Evolutionary conservation across 1,284 basidiomycete genomes (phyloP), one percentile per base, ranked within the genome.

Genomic region (Puccinia triticina): DNA sequence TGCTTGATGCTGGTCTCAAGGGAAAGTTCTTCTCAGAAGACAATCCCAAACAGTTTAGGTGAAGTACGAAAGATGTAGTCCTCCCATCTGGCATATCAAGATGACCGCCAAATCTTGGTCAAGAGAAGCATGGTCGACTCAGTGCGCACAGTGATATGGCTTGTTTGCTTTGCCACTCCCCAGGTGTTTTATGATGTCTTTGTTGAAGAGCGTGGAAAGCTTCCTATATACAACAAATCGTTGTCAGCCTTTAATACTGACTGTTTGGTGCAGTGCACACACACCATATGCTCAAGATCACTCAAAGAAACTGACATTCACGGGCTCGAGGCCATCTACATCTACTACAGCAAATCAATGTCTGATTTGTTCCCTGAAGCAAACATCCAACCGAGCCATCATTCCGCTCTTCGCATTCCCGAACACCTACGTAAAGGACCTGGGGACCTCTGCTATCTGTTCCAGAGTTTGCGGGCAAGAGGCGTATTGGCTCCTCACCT

Each of bases 401-500:
- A 77, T 64, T 77, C 26, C 32, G 5, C 59, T 21, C 75, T 77
- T n/a, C 75, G 46, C 37, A 66, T 77, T 14, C 75, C 57, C 5
- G 57, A 77, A 21, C 59, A 46, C 37, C 34, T 77, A 7, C n/a
- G n/a, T n/a, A n/a, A n/a, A 64, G 46, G 59, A 23, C 40, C n/a
- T 77, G 75, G 75, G 75, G 75, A 16, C 75, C 59, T 43, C 55
- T 66, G 23, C 23, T 29, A 61, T 29, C 37, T 14, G 43, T 77
- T 37, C 40, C 75, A 16, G 57, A 77, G 59, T 77, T 77, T 66
- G 37, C 75, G 0, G 75, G 75, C 14, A 59, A 77, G 29, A 29
- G 43, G 61, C 34, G 64, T 16, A 48, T 64, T 46, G 75, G 75
- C 26, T 48, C 40, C 21, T 64, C 48, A 5, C 75, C 64, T n/a